Percentiles rank a stretch among this genome's conserved stretches.
These are phyloP conservation scores for Lunularia cruciata DNA, from an alignment of 225 moss, liverwort and hornwort genomes.

Conservation along the genomic window DNA sequence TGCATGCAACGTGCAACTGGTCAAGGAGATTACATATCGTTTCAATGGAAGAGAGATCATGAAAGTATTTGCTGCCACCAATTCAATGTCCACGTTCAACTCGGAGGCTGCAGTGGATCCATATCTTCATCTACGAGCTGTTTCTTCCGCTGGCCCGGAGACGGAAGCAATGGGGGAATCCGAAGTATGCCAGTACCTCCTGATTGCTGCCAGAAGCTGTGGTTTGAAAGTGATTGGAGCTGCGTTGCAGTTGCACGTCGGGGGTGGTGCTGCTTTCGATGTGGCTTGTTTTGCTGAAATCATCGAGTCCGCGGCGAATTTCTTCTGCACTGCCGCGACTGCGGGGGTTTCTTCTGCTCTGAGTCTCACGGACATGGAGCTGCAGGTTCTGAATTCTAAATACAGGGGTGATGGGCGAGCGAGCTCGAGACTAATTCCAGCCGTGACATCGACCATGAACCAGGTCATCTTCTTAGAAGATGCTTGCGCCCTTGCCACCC, in stretches of 20 bases:
- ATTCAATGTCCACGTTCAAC: slow-evolving; percentile 3
- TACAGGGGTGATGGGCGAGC: background rate
- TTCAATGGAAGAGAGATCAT: slow-evolving; percentile 6
- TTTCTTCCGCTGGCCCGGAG: background rate
- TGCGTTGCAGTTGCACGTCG: slow-evolving; percentile 3
- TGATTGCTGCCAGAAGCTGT: slow-evolving; percentile 5
- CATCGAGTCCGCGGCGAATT: slow-evolving; percentile 28
- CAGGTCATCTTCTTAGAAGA: slow-evolving; percentile 38
- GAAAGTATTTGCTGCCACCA: slow-evolving; percentile 6
- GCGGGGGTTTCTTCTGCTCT: slow-evolving; percentile 1
- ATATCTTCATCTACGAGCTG: background rate
- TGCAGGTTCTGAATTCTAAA: background rate
- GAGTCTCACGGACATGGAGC: slow-evolving; percentile 29
- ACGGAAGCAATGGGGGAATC: background rate
- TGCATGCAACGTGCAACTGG: background rate
- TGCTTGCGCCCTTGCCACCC: slow-evolving; percentile 38
- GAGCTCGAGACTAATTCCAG: slow-evolving; percentile 4
- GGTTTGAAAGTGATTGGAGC: slow-evolving; percentile 23
- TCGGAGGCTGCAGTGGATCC: background rate
- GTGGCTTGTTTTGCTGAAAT: slow-evolving; percentile 30
- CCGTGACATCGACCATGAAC: background rate
- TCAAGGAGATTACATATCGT: background rate
- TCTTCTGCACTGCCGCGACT: slow-evolving; percentile 23
- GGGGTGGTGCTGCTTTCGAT: slow-evolving; percentile 27
- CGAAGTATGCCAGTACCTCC: slow-evolving; percentile 21